A percentile compares a stretch with the other conserved stretches of the same genome.
These are phyloP conservation scores for Penicilliopsis zonata DNA, from an alignment of 495 filamentous ascomycete genomes.

Conservation along the genomic window DNA sequence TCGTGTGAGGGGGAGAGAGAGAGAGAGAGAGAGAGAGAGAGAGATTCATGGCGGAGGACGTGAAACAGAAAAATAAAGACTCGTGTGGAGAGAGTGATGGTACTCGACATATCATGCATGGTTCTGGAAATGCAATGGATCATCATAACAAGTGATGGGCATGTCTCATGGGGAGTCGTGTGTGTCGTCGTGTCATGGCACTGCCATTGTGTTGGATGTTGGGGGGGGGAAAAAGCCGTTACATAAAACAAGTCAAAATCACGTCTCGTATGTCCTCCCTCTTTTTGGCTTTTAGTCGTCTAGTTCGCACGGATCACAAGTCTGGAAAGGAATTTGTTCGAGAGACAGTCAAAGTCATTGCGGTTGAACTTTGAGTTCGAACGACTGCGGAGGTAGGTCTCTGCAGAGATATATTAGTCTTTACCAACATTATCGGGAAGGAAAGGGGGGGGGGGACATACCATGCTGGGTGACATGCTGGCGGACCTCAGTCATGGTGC, in stretches of 20 bases:
- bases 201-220: slow-evolving; percentile 7
- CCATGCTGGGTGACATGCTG: slow-evolving; percentile 81
- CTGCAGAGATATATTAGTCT: slow-evolving; percentile 29
- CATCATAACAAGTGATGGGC: slow-evolving; percentile 16
- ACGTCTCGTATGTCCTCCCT: slow-evolving; percentile 1
- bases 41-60: slow-evolving; percentile 3
- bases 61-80: slow-evolving; percentile 8
- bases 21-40: slow-evolving; percentile 7
- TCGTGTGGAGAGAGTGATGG: slow-evolving; percentile 5
- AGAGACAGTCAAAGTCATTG: slow-evolving; percentile 81
- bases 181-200: slow-evolving; percentile 11
- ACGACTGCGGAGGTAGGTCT: slow-evolving; percentile 47
- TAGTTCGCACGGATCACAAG: slow-evolving; percentile 89
- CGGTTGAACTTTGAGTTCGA: slow-evolving; percentile 66
- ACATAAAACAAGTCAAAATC: slow-evolving; percentile 4
- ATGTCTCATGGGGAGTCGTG: slow-evolving; percentile 16
- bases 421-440: neutral
- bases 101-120: slow-evolving; percentile 8
- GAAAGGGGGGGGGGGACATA: slow-evolving; percentile 28
- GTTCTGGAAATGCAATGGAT: slow-evolving; percentile 10
- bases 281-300: slow-evolving; percentile 17
- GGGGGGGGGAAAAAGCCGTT: slow-evolving; percentile 7
- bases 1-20: slow-evolving; percentile 6
- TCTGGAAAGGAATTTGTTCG: slow-evolving; percentile 89
- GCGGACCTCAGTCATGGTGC: slow-evolving; percentile 86